Evolutionary conservation across 202 grass and related monocot genomes (phyloP).

Genomic region (Setaria viridis): DNA sequence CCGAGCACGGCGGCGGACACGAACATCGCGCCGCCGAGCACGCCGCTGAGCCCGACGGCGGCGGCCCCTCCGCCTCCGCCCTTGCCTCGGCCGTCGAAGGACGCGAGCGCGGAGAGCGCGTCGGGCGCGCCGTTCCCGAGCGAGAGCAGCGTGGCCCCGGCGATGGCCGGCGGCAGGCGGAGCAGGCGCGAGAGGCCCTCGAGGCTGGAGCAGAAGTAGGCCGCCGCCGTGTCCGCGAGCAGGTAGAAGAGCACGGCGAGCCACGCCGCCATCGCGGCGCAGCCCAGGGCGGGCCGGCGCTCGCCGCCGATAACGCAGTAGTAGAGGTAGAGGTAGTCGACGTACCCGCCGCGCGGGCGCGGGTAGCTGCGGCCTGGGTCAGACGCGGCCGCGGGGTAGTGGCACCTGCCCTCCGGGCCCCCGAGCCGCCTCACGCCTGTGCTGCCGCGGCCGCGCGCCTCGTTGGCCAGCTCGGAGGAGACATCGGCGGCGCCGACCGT

Average conservation of each 20-base stretch:
- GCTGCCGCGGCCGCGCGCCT: not conserved
- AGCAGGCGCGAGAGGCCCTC: slow-evolving; percentile 61
- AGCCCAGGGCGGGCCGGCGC: slow-evolving; percentile 37
- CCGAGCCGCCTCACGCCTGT: not conserved
- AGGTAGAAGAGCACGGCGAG: slow-evolving; percentile 73
- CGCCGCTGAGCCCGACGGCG: slow-evolving; percentile 52
- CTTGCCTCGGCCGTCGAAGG: slow-evolving; percentile 9
- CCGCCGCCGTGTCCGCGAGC: slow-evolving; percentile 69
- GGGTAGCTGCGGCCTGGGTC: not conserved
- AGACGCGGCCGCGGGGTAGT: not conserved
- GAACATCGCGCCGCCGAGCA: slow-evolving; percentile 59
- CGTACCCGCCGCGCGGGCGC: slow-evolving; percentile 50
- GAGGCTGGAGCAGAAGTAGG: slow-evolving; percentile 70
- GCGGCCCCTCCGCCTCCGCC: not conserved
- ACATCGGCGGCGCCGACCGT: not conserved
- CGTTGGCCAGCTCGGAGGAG: not conserved
- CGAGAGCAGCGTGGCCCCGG: slow-evolving; percentile 77
- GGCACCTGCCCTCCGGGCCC: too few species aligned
- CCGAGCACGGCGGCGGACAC: slow-evolving; percentile 42
- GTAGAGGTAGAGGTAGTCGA: slow-evolving; percentile 70
- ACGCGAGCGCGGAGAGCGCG: slow-evolving; percentile 64
- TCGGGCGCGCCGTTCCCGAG: slow-evolving; percentile 75
- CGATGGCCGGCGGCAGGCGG: slow-evolving; percentile 65
- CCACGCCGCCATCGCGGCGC: slow-evolving; percentile 51
- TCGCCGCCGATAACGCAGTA: slow-evolving; percentile 51